phyloP scores from a whole-genome alignment of 495 filamentous ascomycete genomes.

The Viridothelium virens region DNA sequence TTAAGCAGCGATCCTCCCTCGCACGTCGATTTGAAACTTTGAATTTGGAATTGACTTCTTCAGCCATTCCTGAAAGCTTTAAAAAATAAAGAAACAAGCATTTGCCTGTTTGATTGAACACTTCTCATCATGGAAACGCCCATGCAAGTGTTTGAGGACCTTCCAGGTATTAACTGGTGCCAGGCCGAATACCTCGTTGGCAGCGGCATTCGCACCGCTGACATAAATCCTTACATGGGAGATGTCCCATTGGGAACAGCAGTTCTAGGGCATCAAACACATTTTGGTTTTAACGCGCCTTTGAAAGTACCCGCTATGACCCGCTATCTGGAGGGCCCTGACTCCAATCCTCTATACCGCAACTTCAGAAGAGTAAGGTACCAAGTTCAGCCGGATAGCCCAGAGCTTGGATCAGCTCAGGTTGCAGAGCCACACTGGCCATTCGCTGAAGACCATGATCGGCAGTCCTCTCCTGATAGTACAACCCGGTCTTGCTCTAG shows the following conservation, averaged over 20 bases:
- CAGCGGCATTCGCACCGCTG: not conserved
- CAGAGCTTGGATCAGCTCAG: slow-evolving; percentile 3
- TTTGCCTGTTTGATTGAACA: not conserved
- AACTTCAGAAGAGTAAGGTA: not conserved
- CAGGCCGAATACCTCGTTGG: not conserved
- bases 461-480: slow-evolving; percentile 9
- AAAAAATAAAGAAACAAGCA: not conserved
- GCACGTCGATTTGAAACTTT: too few species aligned
- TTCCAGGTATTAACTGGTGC: slow-evolving; percentile 7
- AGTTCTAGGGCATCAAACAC: not conserved
- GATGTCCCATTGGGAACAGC: not conserved
- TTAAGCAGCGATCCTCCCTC: not conserved
- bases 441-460: not conserved
- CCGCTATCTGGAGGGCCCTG: slow-evolving; percentile 4
- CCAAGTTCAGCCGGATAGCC: slow-evolving; percentile 6
- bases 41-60: too few species aligned
- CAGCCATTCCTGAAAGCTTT: not conserved
- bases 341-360: not conserved
- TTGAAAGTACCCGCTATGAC: not conserved
- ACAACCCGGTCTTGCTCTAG: slow-evolving; percentile 13
- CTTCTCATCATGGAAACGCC: not conserved
- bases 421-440: not conserved
- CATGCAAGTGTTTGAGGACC: slow-evolving; percentile 10
- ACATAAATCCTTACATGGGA: not conserved
- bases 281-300: not conserved